These are phyloP conservation scores for Diaporthe citrichinensis DNA, from an alignment of 2,329 filamentous ascomycete genomes.

Conservation along the genomic window DNA sequence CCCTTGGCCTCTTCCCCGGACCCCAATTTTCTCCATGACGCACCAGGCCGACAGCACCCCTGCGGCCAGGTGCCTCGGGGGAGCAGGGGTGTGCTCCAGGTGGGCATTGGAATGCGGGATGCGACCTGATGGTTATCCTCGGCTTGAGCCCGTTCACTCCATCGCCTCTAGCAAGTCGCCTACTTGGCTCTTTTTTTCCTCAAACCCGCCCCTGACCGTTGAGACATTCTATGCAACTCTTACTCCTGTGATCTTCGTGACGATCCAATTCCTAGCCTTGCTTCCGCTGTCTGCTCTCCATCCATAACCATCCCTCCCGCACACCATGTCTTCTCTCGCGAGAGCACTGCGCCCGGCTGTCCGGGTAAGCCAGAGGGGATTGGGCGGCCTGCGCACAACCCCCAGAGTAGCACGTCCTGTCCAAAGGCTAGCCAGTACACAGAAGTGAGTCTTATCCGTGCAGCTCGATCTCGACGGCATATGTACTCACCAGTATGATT, in stretches of 20 bases:
- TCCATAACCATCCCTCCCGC: background rate
- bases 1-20: constrained; percentile 36
- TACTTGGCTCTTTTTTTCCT: background rate
- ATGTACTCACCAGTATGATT: constrained; percentile 25
- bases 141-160: constrained; percentile 43
- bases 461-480: constrained; percentile 32
- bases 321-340: constrained; percentile 63
- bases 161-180: background rate
- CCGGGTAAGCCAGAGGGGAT: constrained; percentile 58
- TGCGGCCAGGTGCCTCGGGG: constrained; percentile 1
- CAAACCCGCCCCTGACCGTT: background rate
- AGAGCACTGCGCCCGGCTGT: constrained; percentile 67
- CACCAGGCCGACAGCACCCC: constrained; percentile 26
- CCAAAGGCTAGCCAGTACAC: constrained; percentile 42
- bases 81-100: constrained; percentile 6
- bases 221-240: background rate
- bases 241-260: background rate
- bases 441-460: constrained; percentile 49
- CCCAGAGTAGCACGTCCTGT: constrained; percentile 46
- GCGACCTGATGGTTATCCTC: constrained; percentile 48
- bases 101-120: constrained; percentile 31
- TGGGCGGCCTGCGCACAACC: constrained; percentile 48
- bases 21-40: constrained; percentile 40
- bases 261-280: background rate
- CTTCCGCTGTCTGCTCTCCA: background rate